A percentile compares a stretch with the other conserved stretches of the same genome.
Evolutionary conservation across 257 asterid species (phyloP).

Genomic region (Plectranthus barbatus): DNA sequence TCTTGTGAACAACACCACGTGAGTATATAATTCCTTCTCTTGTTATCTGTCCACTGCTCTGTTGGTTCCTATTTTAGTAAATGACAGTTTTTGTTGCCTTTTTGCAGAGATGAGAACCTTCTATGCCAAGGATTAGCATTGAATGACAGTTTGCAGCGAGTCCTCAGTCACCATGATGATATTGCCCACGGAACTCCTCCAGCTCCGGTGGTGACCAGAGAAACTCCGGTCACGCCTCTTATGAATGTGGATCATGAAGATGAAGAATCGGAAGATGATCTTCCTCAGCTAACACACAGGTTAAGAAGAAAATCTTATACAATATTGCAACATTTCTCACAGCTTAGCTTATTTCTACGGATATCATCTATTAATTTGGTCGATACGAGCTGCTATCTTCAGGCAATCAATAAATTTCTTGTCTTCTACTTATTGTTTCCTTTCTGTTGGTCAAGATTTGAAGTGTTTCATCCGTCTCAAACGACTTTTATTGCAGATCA

Average conservation of each 20-base stretch:
- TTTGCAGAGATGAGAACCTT: constrained; percentile 76
- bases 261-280: constrained; percentile 81
- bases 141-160: constrained; percentile 76
- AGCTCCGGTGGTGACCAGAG: constrained; percentile 20
- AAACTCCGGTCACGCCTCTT: constrained; percentile 49
- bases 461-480: neutral
- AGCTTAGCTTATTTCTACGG: too few species aligned
- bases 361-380: too few species aligned
- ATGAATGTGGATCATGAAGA: constrained; percentile 76
- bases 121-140: constrained; percentile 63
- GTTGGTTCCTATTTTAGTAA: neutral
- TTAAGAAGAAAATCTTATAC: neutral
- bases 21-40: constrained; percentile 11
- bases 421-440: too few species aligned
- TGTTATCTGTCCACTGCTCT: neutral
- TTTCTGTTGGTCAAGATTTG: too few species aligned
- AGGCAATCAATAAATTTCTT: too few species aligned
- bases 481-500: constrained; percentile 32
- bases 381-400: too few species aligned
- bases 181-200: constrained; percentile 48
- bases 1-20: constrained; percentile 76
- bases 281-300: constrained; percentile 68
- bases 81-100: neutral
- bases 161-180: constrained; percentile 59
- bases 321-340: too few species aligned